Conservation (phyloP, 495 filamentous ascomycete genomes). For the Neurospora intermedia region DNA sequence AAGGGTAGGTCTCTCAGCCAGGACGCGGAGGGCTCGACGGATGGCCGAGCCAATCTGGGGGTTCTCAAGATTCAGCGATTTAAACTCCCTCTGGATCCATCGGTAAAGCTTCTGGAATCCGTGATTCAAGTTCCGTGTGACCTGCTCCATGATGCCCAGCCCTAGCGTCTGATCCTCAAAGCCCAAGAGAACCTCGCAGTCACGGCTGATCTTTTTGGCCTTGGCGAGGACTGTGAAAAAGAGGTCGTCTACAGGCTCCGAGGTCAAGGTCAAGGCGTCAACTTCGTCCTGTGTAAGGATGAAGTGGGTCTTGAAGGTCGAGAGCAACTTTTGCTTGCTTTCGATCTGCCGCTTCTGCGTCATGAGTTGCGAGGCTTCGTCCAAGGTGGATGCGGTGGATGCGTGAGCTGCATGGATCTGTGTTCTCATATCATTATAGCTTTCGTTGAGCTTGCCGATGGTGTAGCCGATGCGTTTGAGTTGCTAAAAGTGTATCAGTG, state of each 20-base stretch:
- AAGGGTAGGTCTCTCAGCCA: constrained; percentile 80
- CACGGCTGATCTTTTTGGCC: constrained; percentile 76
- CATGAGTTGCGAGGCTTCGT: constrained; percentile 68
- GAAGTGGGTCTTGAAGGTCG: constrained; percentile 77
- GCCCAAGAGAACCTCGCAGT: constrained; percentile 80
- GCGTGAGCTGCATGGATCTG: constrained; percentile 64
- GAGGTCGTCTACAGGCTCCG: constrained; percentile 70
- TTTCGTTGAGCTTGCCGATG: constrained; percentile 66
- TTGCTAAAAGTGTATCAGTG: constrained; percentile 40
- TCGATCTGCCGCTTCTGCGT: constrained; percentile 66
- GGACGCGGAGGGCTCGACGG: constrained; percentile 69
- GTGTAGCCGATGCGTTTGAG: constrained; percentile 73
- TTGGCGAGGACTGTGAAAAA: constrained; percentile 76
- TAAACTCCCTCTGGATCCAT: constrained; percentile 93
- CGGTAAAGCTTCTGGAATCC: constrained; percentile 91
- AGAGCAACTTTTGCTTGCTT: constrained; percentile 75
- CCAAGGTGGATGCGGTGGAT: constrained; percentile 65
- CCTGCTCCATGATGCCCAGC: constrained; percentile 83
- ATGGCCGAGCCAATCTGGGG: constrained; percentile 85
- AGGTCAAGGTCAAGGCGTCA: constrained; percentile 56
- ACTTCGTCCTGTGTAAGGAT: constrained; percentile 71
- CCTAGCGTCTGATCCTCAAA: constrained; percentile 82
- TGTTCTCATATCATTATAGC: constrained; percentile 68
- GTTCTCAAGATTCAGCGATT: constrained; percentile 84
- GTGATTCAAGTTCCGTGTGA: constrained; percentile 71